A percentile compares a stretch with the other conserved stretches of the same genome.
These are phyloP conservation scores for Arabidopsis lyrata DNA, from an alignment of 441 rosid species.

Conservation along the genomic window DNA sequence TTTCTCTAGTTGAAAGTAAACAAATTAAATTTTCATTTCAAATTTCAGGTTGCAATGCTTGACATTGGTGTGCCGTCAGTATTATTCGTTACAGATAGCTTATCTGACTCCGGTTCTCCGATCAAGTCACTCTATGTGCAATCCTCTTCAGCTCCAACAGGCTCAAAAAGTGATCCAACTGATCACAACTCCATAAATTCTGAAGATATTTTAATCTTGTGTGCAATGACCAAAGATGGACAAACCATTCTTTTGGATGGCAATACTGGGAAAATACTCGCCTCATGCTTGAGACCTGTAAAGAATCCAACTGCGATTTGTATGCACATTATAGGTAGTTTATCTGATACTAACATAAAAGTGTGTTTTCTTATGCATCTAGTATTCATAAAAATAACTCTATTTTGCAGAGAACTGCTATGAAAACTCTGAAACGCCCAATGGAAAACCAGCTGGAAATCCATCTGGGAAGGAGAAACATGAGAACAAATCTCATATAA, in stretches of 20 bases:
- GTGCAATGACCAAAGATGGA: constrained; percentile 65
- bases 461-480: constrained; percentile 48
- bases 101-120: constrained; percentile 59
- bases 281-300: constrained; percentile 50
- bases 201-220: constrained; percentile 46
- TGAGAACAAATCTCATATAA: constrained; percentile 46
- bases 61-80: constrained; percentile 63
- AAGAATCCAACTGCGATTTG: constrained; percentile 58
- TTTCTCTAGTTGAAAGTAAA: constrained; percentile 27
- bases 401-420: constrained; percentile 60
- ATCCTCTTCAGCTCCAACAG: constrained; percentile 48
- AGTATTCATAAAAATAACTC: constrained; percentile 22
- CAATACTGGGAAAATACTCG: constrained; percentile 57
- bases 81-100: constrained; percentile 60
- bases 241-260: constrained; percentile 62
- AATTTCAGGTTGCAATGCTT: constrained; percentile 82
- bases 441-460: constrained; percentile 42
- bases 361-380: constrained; percentile 28
- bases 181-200: constrained; percentile 45
- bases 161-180: constrained; percentile 42
- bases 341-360: constrained; percentile 27
- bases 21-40: constrained; percentile 34
- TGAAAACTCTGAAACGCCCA: constrained; percentile 47
- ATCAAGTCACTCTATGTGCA: constrained; percentile 61
- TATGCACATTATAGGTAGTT: constrained; percentile 70